Evolutionary conservation across 352 stramenopile species (phyloP).

Genomic region (Phytopythium boreale): DNA sequence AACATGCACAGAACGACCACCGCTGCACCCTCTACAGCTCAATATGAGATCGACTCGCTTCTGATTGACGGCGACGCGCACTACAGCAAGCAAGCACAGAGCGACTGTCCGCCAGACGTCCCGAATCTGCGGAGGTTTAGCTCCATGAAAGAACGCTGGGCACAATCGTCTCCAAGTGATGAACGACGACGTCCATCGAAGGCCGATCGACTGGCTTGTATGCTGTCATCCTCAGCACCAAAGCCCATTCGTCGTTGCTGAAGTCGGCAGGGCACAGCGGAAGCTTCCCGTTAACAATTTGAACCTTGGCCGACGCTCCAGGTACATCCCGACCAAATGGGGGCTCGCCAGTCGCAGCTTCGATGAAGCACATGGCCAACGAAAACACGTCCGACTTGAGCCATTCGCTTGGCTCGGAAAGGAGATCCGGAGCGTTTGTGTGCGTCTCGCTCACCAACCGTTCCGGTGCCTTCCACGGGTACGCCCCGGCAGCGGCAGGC

Average conservation of each 20-base stretch:
- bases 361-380: conserved; percentile 1
- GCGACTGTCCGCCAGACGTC: too few relatives aligned
- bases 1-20: too few relatives aligned
- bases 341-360: neutral
- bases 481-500: neutral
- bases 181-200: neutral
- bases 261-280: neutral
- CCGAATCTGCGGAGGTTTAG: neutral
- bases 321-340: neutral
- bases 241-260: neutral
- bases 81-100: too few relatives aligned
- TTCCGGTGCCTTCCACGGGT: neutral
- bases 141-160: neutral
- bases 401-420: neutral
- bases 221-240: neutral
- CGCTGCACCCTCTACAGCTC: too few relatives aligned
- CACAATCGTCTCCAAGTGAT: neutral
- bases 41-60: too few relatives aligned
- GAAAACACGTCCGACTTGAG: conserved; percentile 1
- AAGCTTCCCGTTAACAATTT: neutral
- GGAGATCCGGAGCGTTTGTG: neutral
- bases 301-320: too few relatives aligned
- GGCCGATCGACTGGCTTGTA: neutral
- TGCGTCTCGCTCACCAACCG: neutral
- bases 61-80: too few relatives aligned